Percentiles rank a stretch among this genome's conserved stretches.
phyloP scores from a whole-genome alignment of 2,329 filamentous ascomycete species.

The Pestalotiopsis sp. region DNA sequence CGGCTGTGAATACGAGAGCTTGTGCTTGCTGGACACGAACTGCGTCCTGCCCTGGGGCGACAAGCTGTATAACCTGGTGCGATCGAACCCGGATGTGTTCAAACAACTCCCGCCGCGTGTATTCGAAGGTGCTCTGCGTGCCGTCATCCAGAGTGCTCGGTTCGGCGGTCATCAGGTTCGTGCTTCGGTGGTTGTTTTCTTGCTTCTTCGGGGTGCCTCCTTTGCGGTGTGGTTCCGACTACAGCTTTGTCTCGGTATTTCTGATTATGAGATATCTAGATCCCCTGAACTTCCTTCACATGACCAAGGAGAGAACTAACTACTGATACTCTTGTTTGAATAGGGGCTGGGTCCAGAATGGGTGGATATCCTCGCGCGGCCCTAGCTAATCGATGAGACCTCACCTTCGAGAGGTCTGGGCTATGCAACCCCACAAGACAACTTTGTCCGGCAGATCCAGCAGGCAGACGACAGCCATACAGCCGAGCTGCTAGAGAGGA shows the following conservation, averaged over 20 bases:
- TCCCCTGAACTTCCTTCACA: too few species aligned
- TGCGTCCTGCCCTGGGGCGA: slow-evolving; percentile 8
- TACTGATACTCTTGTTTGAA: too few species aligned
- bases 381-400: background rate
- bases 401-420: background rate
- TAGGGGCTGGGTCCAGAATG: background rate
- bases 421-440: background rate
- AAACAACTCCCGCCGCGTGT: background rate
- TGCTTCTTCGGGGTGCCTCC: too few species aligned
- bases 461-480: slow-evolving; percentile 3
- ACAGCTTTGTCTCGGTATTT: too few species aligned
- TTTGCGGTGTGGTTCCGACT: too few species aligned
- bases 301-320: too few species aligned
- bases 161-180: background rate
- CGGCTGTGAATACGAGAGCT: slow-evolving; percentile 1
- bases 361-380: slow-evolving; percentile 4
- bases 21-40: slow-evolving; percentile 7
- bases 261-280: too few species aligned
- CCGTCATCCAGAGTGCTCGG: slow-evolving; percentile 3
- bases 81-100: slow-evolving; percentile 1
- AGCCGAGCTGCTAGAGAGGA: slow-evolving; percentile 1
- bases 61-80: slow-evolving; percentile 7
- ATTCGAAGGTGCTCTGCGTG: background rate
- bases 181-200: too few species aligned
- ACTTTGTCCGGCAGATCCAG: slow-evolving; percentile 8